Base-by-base conservation (phyloP, 2,329 filamentous ascomycete genomes). In the Phialophora expanda region DNA sequence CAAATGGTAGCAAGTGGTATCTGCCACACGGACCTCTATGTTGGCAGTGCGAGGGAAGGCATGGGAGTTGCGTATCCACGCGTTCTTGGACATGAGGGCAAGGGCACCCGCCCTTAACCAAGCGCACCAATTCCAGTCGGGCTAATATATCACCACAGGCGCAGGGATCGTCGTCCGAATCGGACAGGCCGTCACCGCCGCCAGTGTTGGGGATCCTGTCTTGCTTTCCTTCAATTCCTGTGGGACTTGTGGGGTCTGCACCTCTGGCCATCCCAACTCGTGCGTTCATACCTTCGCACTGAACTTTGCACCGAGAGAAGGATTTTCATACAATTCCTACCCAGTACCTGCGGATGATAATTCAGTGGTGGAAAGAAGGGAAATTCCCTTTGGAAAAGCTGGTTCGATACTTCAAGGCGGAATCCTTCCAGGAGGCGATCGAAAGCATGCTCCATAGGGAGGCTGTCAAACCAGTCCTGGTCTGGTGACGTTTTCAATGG, bases 141-240 rank as follows among this genome's bases (percentile, higher is more conserved):
- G 32, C 32, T 34, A 34, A 34, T 12, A 34, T 34, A 34, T 34
- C 32, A 12, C 32, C 32, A 34, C 32, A 34, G 51, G 51, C 14
- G 11, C 59, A 1, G 66, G 66, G 1, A 24, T n/a, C 8, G 56
- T 68, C n/a, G 28, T 26, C 11, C 32, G 22, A n/a, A 48, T 64
- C 34, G 66, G 66, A 6, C 24, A 28, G 4, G 44, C 46, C 4
- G 55, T 66, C 17, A 62, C 44, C 3, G 14, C 2, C 9, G 22
- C 32, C 8, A 14, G 56, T 11, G 8, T 41, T 20, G 63, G 63
- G 3, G 66, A 68, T 32, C 9, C 12, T 14, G 64, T 81, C 62
- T 72, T 84, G 12, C 73, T 83, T 2, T 82, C 81, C n/a, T 84
- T 82, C 70, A 75, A 79, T 14, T 80, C 76, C 62, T 84, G 82